phyloP scores from a whole-genome alignment of 305 asterid species.

The Striga hermonthica region DNA sequence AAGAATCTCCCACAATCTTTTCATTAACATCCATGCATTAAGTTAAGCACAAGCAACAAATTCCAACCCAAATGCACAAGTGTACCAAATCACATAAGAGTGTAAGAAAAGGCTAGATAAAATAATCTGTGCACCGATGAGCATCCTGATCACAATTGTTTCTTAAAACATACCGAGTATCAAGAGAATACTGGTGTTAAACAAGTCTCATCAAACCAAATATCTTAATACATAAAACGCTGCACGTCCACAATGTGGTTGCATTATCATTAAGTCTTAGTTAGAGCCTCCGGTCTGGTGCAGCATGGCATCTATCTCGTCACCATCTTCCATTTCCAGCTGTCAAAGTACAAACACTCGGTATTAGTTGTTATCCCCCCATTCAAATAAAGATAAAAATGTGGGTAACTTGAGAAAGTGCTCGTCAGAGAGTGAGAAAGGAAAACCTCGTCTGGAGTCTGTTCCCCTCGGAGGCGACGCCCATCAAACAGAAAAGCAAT shows the following conservation, averaged over 20 bases:
- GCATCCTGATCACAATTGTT: neutral
- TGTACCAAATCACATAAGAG: neutral
- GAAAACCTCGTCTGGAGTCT: slow-evolving; percentile 48
- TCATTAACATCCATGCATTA: neutral
- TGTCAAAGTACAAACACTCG: neutral
- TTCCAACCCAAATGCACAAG: too few relatives aligned
- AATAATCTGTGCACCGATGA: neutral
- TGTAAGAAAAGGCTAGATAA: neutral
- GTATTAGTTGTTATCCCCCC: neutral
- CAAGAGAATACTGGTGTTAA: neutral
- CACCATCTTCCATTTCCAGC: slow-evolving; percentile 12
- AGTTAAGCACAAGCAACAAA: too few relatives aligned
- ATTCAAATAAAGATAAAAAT: neutral
- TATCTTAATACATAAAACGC: neutral
- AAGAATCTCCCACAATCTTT: neutral
- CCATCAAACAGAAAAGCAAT: slow-evolving; percentile 47
- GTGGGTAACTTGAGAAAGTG: neutral
- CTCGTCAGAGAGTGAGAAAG: neutral
- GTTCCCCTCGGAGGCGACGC: slow-evolving; percentile 43
- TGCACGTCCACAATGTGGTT: too few relatives aligned
- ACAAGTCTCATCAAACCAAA: neutral
- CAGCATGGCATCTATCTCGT: slow-evolving; percentile 12
- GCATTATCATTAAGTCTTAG: neutral
- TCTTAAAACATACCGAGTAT: neutral
- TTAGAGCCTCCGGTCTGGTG: slow-evolving; percentile 7